Percentiles rank a stretch among this genome's conserved stretches.
Conservation (phyloP, 179 eudicot species). For the Beta macrorhiza region DNA sequence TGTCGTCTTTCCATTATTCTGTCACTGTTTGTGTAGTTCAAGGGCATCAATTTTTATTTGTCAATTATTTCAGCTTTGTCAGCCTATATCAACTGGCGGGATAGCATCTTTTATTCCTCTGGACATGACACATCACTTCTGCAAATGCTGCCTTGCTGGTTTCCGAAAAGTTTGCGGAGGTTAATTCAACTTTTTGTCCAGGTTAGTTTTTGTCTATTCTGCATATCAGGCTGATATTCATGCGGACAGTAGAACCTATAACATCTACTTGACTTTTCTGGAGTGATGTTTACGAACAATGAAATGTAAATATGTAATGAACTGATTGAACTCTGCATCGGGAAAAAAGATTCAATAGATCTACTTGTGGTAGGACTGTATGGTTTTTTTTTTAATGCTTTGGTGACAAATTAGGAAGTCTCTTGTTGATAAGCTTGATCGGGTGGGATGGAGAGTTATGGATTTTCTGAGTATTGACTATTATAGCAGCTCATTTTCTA, state of each 20-base stretch:
- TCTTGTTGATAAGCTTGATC: background rate
- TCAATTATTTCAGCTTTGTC: constrained; percentile 56
- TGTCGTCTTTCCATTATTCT: constrained; percentile 25
- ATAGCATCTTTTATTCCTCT: constrained; percentile 73
- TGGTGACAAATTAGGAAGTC: background rate
- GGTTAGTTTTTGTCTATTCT: constrained; percentile 43
- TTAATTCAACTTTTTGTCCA: constrained; percentile 89
- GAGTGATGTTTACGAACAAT: background rate
- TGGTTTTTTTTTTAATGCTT: background rate
- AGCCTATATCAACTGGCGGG: constrained; percentile 86
- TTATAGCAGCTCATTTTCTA: background rate
- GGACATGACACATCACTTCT: constrained; percentile 84
- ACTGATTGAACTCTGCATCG: background rate
- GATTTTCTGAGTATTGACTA: background rate
- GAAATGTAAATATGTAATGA: background rate
- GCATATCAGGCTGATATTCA: background rate
- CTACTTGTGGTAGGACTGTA: background rate
- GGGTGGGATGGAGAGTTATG: background rate
- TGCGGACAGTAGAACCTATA: background rate
- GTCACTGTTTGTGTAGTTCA: background rate
- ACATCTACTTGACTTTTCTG: constrained; percentile 10
- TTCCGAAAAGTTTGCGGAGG: constrained; percentile 77
- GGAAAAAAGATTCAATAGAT: background rate
- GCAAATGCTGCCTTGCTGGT: constrained; percentile 97
- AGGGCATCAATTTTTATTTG: constrained; percentile 35